Conservation (phyloP, 2,329 filamentous ascomycete species). For the Colletotrichum sublineola region DNA sequence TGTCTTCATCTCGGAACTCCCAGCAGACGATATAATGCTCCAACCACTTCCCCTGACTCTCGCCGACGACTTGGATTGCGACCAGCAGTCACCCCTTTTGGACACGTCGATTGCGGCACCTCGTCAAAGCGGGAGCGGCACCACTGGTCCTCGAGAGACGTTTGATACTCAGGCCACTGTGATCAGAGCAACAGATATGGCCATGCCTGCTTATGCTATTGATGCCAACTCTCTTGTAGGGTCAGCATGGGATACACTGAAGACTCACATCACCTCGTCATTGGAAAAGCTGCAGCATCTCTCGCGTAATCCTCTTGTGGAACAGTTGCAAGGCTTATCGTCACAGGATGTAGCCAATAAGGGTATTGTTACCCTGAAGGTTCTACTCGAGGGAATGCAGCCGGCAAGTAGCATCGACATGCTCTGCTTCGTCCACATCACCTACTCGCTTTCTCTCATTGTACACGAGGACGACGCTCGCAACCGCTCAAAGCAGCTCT, state of each 20-base stretch:
- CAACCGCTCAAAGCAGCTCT: slow-evolving; percentile 56
- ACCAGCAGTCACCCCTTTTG: slow-evolving; percentile 54
- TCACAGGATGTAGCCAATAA: slow-evolving; percentile 54
- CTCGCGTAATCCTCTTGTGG: slow-evolving; percentile 57
- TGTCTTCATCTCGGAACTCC: slow-evolving; percentile 57
- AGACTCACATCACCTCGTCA: slow-evolving; percentile 61
- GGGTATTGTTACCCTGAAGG: slow-evolving; percentile 58
- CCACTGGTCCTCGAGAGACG: slow-evolving; percentile 52
- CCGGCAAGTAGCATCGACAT: slow-evolving; percentile 57
- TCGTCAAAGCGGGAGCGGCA: slow-evolving; percentile 53
- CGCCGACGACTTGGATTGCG: slow-evolving; percentile 48
- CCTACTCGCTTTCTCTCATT: slow-evolving; percentile 64
- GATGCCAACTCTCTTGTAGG: slow-evolving; percentile 57
- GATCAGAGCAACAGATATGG: slow-evolving; percentile 1
- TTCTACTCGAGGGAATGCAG: slow-evolving; percentile 55
- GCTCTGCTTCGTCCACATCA: slow-evolving; percentile 65
- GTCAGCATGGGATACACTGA: slow-evolving; percentile 60
- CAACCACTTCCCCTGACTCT: slow-evolving; percentile 49
- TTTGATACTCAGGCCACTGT: slow-evolving; percentile 15
- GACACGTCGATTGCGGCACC: slow-evolving; percentile 52
- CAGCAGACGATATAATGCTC: slow-evolving; percentile 56
- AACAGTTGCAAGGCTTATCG: slow-evolving; percentile 56
- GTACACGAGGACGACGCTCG: slow-evolving; percentile 58
- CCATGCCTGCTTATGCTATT: slow-evolving; percentile 45
- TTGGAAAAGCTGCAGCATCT: slow-evolving; percentile 57